Evolutionary conservation across 352 stramenopile species (phyloP).

Genomic region (Vaucheria bursata): DNA sequence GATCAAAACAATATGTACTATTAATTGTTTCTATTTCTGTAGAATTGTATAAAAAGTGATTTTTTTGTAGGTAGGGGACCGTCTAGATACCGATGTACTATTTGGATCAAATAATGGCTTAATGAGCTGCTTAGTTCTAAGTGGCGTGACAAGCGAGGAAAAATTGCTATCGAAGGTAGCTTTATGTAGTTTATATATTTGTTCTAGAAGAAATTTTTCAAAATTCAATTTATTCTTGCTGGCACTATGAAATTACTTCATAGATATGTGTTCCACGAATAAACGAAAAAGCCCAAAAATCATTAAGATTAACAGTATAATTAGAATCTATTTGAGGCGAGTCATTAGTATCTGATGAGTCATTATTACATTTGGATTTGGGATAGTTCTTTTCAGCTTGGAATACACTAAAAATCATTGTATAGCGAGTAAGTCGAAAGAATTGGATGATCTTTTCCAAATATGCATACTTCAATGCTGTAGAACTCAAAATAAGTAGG

Average conservation of each 20-base stretch:
- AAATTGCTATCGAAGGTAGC: conserved; percentile 56
- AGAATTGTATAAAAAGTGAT: too few relatives aligned
- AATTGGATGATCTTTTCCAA: too few relatives aligned
- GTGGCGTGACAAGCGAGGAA: conserved; percentile 66
- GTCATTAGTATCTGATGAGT: neutral
- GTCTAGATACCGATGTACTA: conserved; percentile 73
- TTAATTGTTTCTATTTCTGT: too few relatives aligned
- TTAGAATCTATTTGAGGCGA: neutral
- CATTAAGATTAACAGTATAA: neutral
- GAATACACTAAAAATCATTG: too few relatives aligned
- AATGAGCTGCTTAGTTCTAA: conserved; percentile 65
- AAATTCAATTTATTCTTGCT: neutral
- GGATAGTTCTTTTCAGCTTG: too few relatives aligned
- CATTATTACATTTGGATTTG: neutral
- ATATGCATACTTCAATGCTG: too few relatives aligned
- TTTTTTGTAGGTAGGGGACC: conserved; percentile 67
- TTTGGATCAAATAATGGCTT: conserved; percentile 73
- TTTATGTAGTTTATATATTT: neutral
- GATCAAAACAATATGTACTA: too few relatives aligned
- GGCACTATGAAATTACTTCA: neutral
- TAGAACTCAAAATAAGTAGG: too few relatives aligned
- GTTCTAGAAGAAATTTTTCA: neutral
- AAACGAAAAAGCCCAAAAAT: neutral
- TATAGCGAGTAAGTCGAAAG: too few relatives aligned
- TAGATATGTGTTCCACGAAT: neutral